Evolutionary conservation across 371 early-diverging fungal species (phyloP).

Genomic region (Mycotypha africana): DNA sequence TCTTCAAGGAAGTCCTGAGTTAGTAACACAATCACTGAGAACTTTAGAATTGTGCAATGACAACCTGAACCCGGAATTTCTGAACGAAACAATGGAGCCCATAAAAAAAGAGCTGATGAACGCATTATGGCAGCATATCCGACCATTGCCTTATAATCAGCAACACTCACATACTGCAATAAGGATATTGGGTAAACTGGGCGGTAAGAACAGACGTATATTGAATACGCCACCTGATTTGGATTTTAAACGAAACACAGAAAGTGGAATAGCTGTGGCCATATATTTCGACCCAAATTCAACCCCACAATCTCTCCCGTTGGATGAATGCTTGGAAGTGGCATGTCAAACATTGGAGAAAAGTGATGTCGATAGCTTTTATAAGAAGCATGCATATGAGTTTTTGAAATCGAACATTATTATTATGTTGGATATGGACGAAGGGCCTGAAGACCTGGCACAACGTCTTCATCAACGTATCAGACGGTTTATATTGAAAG

Average conservation of each 20-base stretch:
- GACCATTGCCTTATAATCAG: slow-evolving; percentile 80
- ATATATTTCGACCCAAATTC: slow-evolving; percentile 56
- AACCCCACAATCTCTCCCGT: slow-evolving; percentile 45
- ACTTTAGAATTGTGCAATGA: slow-evolving; percentile 98
- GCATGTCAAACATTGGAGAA: slow-evolving; percentile 59
- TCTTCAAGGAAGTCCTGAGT: slow-evolving; percentile 84
- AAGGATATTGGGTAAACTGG: slow-evolving; percentile 96
- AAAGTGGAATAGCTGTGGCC: slow-evolving; percentile 60
- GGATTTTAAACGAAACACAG: slow-evolving; percentile 35
- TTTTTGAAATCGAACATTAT: slow-evolving; percentile 69
- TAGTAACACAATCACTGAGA: slow-evolving; percentile 92
- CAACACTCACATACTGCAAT: slow-evolving; percentile 82
- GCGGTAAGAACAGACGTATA: slow-evolving; percentile 83
- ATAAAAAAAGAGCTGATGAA: slow-evolving; percentile 91
- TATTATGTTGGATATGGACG: slow-evolving; percentile 65
- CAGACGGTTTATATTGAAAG: slow-evolving; percentile 21
- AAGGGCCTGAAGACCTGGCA: slow-evolving; percentile 45
- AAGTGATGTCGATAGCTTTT: slow-evolving; percentile 37
- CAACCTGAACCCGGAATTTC: slow-evolving; percentile 93
- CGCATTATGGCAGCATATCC: slow-evolving; percentile 87
- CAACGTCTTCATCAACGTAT: slow-evolving; percentile 42
- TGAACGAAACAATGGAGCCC: slow-evolving; percentile 95
- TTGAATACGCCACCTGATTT: slow-evolving; percentile 66
- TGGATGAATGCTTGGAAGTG: slow-evolving; percentile 52
- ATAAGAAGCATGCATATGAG: slow-evolving; percentile 66